Evolutionary conservation across 495 filamentous ascomycete species (phyloP).

Genomic region (Penicillium daleae): DNA sequence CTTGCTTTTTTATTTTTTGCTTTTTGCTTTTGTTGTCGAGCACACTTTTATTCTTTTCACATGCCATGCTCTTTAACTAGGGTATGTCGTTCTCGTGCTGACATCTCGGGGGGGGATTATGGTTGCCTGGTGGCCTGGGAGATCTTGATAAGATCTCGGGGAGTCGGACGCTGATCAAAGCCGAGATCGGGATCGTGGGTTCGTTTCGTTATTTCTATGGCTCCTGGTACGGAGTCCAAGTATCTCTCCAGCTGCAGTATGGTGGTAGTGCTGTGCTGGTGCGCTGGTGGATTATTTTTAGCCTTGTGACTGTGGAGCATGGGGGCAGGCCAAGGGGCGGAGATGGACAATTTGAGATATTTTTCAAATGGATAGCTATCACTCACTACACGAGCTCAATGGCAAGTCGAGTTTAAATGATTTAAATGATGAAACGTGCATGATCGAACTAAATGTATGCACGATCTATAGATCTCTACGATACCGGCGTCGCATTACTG

Average conservation of each 20-base stretch:
- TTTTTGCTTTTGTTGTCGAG: background rate
- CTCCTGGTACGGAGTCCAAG: background rate
- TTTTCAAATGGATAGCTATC: background rate
- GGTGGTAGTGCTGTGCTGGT: background rate
- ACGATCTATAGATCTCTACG: slow-evolving; percentile 4
- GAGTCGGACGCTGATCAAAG: background rate
- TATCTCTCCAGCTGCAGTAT: no score
- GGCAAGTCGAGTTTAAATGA: background rate
- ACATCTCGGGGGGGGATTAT: background rate
- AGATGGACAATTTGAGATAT: background rate
- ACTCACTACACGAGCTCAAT: background rate
- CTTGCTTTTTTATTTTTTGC: background rate
- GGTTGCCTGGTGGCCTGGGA: background rate
- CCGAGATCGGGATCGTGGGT: background rate
- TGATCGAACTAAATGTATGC: background rate
- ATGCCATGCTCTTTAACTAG: background rate
- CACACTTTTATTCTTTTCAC: background rate
- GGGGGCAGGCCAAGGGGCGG: background rate
- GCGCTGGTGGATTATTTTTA: slow-evolving; percentile 10
- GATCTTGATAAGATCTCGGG: slow-evolving; percentile 4
- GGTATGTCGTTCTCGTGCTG: background rate
- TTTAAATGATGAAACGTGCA: background rate
- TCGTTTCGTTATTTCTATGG: background rate
- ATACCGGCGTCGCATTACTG: slow-evolving; percentile 9
- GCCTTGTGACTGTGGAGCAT: background rate